These are phyloP conservation scores for Mytilinidion resinicola DNA, from an alignment of 495 filamentous ascomycete genomes.

Conservation along the genomic window DNA sequence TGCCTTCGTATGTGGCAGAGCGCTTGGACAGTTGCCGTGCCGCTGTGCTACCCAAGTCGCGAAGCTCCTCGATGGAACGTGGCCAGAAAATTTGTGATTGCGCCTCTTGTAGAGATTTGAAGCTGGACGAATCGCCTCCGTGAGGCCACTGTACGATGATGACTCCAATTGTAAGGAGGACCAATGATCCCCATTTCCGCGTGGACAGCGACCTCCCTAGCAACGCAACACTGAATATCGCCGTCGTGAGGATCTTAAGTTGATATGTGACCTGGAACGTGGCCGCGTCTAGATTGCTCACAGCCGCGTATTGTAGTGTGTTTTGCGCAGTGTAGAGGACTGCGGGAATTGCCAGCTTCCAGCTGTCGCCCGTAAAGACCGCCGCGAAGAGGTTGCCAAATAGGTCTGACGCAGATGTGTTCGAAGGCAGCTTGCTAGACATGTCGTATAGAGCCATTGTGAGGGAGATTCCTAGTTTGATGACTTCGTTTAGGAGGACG, in stretches of 20 bases:
- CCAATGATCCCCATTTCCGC: slow-evolving; percentile 70
- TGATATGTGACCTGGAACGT: slow-evolving; percentile 92
- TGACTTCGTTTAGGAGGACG: slow-evolving; percentile 86
- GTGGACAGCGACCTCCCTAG: slow-evolving; percentile 61
- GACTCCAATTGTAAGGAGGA: slow-evolving; percentile 77
- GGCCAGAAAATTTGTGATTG: slow-evolving; percentile 59
- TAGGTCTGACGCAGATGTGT: slow-evolving; percentile 70
- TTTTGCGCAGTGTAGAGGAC: slow-evolving; percentile 86
- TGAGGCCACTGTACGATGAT: slow-evolving; percentile 79
- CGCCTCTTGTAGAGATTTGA: slow-evolving; percentile 34
- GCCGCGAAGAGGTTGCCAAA: slow-evolving; percentile 71
- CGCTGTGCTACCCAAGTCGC: slow-evolving; percentile 42
- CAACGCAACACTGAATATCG: slow-evolving; percentile 76
- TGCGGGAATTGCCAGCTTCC: slow-evolving; percentile 91
- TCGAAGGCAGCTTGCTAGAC: slow-evolving; percentile 63
- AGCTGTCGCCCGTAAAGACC: slow-evolving; percentile 88
- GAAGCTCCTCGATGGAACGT: slow-evolving; percentile 60
- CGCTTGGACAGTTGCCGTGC: slow-evolving; percentile 52
- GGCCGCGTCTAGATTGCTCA: slow-evolving; percentile 84
- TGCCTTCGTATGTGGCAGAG: slow-evolving; percentile 95
- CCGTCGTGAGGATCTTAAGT: slow-evolving; percentile 85
- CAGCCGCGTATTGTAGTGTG: slow-evolving; percentile 82
- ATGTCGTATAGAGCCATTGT: slow-evolving; percentile 85
- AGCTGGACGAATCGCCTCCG: slow-evolving; percentile 26
- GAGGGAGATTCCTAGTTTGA: slow-evolving; percentile 80